Percentiles rank a stretch among this genome's conserved stretches.
Evolutionary conservation across 306 rosid species (phyloP).

Genomic region (Citrullus mucosospermus): DNA sequence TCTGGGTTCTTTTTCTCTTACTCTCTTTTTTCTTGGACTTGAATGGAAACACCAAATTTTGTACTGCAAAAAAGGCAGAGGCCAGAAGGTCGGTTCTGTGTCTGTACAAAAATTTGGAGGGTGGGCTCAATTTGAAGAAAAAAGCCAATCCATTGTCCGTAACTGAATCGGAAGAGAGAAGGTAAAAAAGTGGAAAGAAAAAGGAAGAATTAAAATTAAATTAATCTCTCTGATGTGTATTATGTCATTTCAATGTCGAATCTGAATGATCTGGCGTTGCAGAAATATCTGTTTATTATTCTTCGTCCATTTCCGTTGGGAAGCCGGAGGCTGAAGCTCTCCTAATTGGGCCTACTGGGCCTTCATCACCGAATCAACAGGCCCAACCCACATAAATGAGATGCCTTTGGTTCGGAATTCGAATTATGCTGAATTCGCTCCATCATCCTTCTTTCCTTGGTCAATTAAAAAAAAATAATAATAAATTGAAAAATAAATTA

Average conservation of each 20-base stretch:
- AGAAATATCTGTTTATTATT: background rate
- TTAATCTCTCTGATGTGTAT: background rate
- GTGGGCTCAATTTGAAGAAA: background rate
- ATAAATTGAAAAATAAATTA: too few relatives aligned
- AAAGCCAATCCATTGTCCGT: background rate
- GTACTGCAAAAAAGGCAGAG: background rate
- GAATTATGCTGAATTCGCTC: background rate
- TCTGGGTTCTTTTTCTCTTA: background rate
- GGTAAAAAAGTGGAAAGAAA: background rate
- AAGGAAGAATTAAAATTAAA: too few relatives aligned
- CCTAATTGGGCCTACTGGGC: slow-evolving; percentile 4
- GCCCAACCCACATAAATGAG: background rate
- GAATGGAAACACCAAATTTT: background rate
- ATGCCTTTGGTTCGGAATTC: background rate
- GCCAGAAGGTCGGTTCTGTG: background rate
- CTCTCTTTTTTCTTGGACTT: background rate
- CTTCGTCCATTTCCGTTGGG: background rate
- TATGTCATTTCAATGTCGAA: background rate
- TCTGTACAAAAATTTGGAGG: background rate
- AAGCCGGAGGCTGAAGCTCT: background rate
- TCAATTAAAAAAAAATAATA: background rate
- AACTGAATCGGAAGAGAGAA: background rate
- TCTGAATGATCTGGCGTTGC: background rate
- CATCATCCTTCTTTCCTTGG: background rate
- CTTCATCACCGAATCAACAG: background rate